Evolutionary conservation across 257 asterid genomes (phyloP), one percentile per base, ranked within the genome.

Genomic region (Scutellaria barbata): DNA sequence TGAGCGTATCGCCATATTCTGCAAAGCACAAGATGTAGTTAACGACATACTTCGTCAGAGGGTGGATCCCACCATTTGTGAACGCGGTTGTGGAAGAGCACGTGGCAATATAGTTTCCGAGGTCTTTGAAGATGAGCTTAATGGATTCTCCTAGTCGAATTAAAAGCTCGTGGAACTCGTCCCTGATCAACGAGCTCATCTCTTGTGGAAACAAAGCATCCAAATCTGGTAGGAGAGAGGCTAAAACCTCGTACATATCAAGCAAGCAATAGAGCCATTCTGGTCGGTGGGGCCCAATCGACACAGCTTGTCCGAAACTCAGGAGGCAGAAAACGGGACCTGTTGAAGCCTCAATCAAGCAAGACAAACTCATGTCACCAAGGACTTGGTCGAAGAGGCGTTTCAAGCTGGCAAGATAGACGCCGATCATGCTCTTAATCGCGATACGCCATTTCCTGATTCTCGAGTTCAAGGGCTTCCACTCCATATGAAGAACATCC

Each of bases 401-500:
- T 63, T 79, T 85, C 10, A 66, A 72, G 8, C 84, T 73, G 8
- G 74, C 81, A 54, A 87, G 90, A 69, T 84, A 82, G 76, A 77
- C 55, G 2, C 84, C 77, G 11, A 82, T 30, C 35, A 84, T 51
- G 67, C 67, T 74, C 77, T 69, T 84, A 37, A 77, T 74, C 1
- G 92, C 96, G 13, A 68, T 17, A 8, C 80, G 51, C 96, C 96
- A 89, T 40, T 72, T 85, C 79, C 72, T 81, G 71, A 87, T 87
- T 40, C 74, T 80, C 53, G 76, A 66, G 76, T 78, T 78, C 76
- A 89, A 52, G 77, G 37, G 30, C 17, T 74, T 67, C 96, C 96
- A 89, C 75, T 89, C 92, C 94, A 87, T 81, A 25, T 66, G 79
- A 30, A 77, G 77, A 75, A 89, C 96, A 51, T 87, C 94, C 54